Base-by-base conservation (phyloP, 345 rosid genomes). In the Conringia planisiliqua region DNA sequence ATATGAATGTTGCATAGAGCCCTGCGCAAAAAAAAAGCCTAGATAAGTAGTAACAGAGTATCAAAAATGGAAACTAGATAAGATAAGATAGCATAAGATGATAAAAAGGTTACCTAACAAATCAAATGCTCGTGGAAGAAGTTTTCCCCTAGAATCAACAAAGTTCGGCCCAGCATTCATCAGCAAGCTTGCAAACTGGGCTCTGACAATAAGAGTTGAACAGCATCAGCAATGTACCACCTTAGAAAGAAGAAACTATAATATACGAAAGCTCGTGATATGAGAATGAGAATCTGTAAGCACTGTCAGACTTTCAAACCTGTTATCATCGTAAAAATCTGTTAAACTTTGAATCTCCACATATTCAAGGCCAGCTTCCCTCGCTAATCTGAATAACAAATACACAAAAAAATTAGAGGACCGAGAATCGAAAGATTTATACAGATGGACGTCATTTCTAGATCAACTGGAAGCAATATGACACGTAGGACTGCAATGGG, bases 311-410 rank as follows among this genome's bases (percentile, higher is more conserved):
- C 60, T 69, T 55, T 39, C 29, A 2, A 73, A 95, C 99, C 86
- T 87, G 84, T 95, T 85, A 79, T 95, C 99, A 68, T 95, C 99
- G 17, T 90, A 90, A 75, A 92, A 95, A 70, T 95, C 98, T 1
- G 92, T 92, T 70, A 92, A 82, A 71, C 84, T 95, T 75, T 95
- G 99, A 83, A 95, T 92, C 83, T 95, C 99, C 46, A 95, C 85
- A 58, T 90, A 95, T 70, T 92, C 99, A 65, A 95, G 87, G 76
- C 98, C 97, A 82, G 98, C 96, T 82, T 95, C 98, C 77, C 96
- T 79, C 5, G 98, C 97, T 87, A 95, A 88, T 84, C 99, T 95
- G 83, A 42, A 46, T 24, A 50, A 42, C n/a, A 78, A 5, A 68
- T 54, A 26, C 59, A 64, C 14, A 10, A 20, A 10, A 36, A 10